Evolutionary conservation across 257 asterid genomes (phyloP).

Genomic region (Capsicum chinense): DNA sequence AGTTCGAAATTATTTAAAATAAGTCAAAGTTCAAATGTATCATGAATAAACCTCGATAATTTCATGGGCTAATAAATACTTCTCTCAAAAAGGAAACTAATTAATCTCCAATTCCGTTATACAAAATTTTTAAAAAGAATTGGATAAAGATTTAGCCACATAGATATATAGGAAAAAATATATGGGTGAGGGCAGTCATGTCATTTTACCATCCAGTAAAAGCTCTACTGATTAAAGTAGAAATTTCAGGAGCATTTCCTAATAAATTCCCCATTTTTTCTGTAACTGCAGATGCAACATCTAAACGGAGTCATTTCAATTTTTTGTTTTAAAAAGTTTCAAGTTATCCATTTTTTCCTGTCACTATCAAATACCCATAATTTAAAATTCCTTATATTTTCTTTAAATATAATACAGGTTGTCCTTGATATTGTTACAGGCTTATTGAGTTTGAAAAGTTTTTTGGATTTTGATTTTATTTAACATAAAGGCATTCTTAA

Average conservation of each 20-base stretch:
- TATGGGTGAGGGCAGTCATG: background rate
- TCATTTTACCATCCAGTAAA: background rate
- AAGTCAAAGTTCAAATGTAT: too few relatives aligned
- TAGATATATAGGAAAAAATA: background rate
- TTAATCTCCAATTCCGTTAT: too few relatives aligned
- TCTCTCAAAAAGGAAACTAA: too few relatives aligned
- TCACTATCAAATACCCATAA: background rate
- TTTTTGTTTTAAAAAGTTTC: background rate
- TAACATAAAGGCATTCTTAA: background rate
- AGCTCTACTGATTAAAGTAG: conserved; percentile 7
- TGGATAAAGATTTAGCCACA: background rate
- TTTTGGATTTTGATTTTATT: background rate
- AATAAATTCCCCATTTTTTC: background rate
- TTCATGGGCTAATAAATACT: too few relatives aligned
- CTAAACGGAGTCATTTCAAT: conserved; percentile 22
- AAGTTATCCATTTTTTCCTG: background rate
- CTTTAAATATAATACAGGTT: background rate
- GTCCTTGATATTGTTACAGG: background rate
- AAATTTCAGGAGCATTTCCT: conserved; percentile 3
- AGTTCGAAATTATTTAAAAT: too few relatives aligned
- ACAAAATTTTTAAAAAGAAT: too few relatives aligned
- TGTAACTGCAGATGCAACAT: conserved; percentile 5
- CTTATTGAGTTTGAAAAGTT: background rate
- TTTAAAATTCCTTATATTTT: background rate
- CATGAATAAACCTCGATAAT: too few relatives aligned